Evolutionary conservation across 805 yeast genomes (phyloP).

Genomic region (Candida cerambycidarum): DNA sequence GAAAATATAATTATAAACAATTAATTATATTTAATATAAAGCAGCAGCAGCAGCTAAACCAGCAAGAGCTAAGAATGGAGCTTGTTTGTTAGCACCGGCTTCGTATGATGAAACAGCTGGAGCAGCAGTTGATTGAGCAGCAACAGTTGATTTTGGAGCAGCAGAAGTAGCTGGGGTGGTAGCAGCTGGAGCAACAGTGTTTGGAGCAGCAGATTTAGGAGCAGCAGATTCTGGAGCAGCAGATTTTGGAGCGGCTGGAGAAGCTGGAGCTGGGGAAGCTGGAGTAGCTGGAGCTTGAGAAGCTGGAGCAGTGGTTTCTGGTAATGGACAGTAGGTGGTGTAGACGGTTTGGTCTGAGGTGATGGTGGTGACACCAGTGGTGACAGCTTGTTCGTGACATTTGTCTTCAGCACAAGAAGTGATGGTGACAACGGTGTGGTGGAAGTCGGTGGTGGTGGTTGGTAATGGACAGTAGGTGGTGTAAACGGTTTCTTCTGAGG

Average conservation of each 20-base stretch:
- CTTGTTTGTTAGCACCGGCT: conserved; percentile 18
- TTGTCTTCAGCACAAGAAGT: conserved; percentile 35
- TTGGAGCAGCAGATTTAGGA: conserved; percentile 6
- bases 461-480: conserved; percentile 35
- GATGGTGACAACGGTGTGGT: conserved; percentile 31
- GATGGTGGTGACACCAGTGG: conserved; percentile 39
- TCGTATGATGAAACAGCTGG: conserved; percentile 18
- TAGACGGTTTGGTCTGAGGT: conserved; percentile 29
- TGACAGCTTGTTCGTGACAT: conserved; percentile 26
- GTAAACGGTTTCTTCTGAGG: conserved; percentile 29
- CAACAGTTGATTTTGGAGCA: conserved; percentile 5
- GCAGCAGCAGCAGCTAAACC: conserved; percentile 25
- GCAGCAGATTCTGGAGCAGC: conserved; percentile 14
- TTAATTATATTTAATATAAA: conserved; percentile 13
- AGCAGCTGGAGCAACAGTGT: conserved; percentile 17
- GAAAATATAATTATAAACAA: not conserved
- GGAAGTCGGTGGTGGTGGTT: conserved; percentile 17
- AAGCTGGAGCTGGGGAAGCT: conserved; percentile 15
- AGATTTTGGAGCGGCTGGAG: conserved; percentile 16
- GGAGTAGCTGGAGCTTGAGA: conserved; percentile 13
- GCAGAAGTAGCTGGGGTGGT: conserved; percentile 13
- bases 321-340: conserved; percentile 36
- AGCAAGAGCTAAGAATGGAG: conserved; percentile 15
- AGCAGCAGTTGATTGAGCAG: conserved; percentile 5
- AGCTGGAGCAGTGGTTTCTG: conserved; percentile 14